Evolutionary conservation across 345 rosid species (phyloP).

Genomic region (Eutrema yunnanense): DNA sequence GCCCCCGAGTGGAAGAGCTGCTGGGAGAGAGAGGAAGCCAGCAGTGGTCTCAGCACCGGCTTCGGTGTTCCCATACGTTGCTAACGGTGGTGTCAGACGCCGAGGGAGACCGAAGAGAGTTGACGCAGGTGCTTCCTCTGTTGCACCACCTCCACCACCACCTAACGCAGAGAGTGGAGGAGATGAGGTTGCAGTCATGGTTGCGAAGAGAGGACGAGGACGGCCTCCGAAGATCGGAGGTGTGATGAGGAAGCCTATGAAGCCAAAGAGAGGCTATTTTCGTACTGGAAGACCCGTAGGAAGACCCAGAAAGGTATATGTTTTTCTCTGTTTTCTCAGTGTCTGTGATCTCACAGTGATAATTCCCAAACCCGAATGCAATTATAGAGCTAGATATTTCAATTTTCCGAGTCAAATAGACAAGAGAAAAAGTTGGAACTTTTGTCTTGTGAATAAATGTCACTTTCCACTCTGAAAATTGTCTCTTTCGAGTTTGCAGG

Average conservation of each 20-base stretch:
- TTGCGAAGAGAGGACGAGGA: constrained; percentile 48
- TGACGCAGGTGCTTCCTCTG: constrained; percentile 7
- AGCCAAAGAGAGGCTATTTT: constrained; percentile 5
- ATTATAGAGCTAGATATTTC: not conserved
- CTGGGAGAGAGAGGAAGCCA: constrained; percentile 26
- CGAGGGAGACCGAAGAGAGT: constrained; percentile 63
- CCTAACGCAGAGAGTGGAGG: constrained; percentile 7
- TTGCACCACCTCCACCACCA: not conserved
- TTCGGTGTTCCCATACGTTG: constrained; percentile 23
- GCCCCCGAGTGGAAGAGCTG: constrained; percentile 31
- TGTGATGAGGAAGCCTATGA: constrained; percentile 27
- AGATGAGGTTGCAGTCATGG: not conserved
- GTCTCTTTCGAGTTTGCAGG: constrained; percentile 18
- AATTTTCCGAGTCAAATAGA: constrained; percentile 8
- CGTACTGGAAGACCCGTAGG: constrained; percentile 52
- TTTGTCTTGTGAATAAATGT: constrained; percentile 25
- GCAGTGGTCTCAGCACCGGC: constrained; percentile 9
- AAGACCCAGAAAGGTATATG: constrained; percentile 67
- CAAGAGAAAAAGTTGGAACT: not conserved
- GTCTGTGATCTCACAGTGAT: not conserved
- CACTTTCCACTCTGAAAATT: constrained; percentile 21
- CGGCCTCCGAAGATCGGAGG: constrained; percentile 49
- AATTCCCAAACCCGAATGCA: not conserved
- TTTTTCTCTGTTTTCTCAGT: not conserved
- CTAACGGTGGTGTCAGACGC: constrained; percentile 34